Evolutionary conservation across 2,329 filamentous ascomycete genomes (phyloP), one percentile per base, ranked within the genome.

Genomic region (Colletotrichum sp.): DNA sequence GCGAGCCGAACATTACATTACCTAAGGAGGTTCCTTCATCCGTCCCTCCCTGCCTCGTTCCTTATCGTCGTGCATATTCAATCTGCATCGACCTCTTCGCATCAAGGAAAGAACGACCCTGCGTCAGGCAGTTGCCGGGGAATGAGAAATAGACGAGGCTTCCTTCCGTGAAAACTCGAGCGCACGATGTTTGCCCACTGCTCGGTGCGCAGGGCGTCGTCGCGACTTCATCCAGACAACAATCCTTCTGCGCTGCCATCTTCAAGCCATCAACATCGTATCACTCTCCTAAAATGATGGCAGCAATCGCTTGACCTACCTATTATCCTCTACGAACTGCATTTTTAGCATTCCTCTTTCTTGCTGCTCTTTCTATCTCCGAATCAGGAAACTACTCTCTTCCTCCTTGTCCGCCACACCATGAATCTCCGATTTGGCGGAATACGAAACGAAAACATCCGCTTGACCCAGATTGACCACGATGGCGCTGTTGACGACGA

Each of bases 401-500:
- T 9, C 12, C 7, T n/a, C 5, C 14, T 2, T 1, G 4, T 8
- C 58, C 7, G 30, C 16, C n/a, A 16, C 58, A 8, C 12, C 32
- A 34, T 34, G 58, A 32, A 16, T 14, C 30, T 28, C 32, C 58
- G 28, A 14, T 24, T 26, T n/a, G 21, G 34, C 12, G 14, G 34
- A 28, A 13, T 6, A 12, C 24, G 21, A n/a, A 14, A 10, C n/a
- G 13, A 26, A 30, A 48, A 48, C 16, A 48, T 26, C 21, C 56
- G 21, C 2, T 10, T 70, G 21, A 5, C 10, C 7, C 43, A 72
- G 14, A 34, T 32, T 28, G 64, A 14, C 18, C 63, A 75, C 30
- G 73, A 75, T 21, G 73, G 73, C 26, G 58, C 73, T 7, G 55
- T 68, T 14, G 69, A 73, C 24, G 69, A 77, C 14, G 58, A 69